These are phyloP conservation scores for Beauveria sp. DNA, from an alignment of 2,329 filamentous ascomycete species.

Conservation along the genomic window DNA sequence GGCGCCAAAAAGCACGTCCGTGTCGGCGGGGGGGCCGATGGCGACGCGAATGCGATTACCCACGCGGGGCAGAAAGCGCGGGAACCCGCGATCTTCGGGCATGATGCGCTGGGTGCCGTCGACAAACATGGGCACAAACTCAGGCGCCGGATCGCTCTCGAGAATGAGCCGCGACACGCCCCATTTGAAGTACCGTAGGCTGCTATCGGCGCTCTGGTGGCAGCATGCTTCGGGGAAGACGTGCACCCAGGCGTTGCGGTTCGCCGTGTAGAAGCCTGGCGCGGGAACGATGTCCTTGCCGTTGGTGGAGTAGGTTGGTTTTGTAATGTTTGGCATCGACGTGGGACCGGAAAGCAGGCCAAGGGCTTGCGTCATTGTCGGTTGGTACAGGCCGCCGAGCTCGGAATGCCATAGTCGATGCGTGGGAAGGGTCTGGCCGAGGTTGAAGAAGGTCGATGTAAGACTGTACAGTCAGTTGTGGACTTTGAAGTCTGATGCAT, in stretches of 20 bases:
- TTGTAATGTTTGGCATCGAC: slow-evolving; percentile 41
- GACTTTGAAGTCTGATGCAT: not conserved
- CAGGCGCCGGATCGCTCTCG: slow-evolving; percentile 78
- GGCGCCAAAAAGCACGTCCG: slow-evolving; percentile 68
- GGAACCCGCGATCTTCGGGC: slow-evolving; percentile 73
- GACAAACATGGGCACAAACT: slow-evolving; percentile 89
- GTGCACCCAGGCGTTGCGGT: slow-evolving; percentile 80
- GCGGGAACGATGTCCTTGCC: slow-evolving; percentile 59
- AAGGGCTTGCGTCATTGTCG: slow-evolving; percentile 79
- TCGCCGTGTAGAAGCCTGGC: slow-evolving; percentile 62
- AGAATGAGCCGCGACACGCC: slow-evolving; percentile 85
- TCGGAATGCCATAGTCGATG: slow-evolving; percentile 73
- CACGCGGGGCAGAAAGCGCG: slow-evolving; percentile 70
- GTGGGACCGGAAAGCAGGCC: slow-evolving; percentile 60
- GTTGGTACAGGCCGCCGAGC: slow-evolving; percentile 80
- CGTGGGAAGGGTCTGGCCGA: slow-evolving; percentile 85
- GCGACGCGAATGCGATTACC: slow-evolving; percentile 64
- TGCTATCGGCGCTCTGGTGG: slow-evolving; percentile 71
- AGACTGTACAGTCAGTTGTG: slow-evolving; percentile 38
- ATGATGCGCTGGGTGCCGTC: slow-evolving; percentile 84
- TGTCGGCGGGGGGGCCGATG: slow-evolving; percentile 72
- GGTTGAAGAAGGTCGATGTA: slow-evolving; percentile 71
- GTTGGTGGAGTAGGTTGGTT: slow-evolving; percentile 55
- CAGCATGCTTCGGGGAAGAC: slow-evolving; percentile 94
- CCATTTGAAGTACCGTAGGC: slow-evolving; percentile 98